These are phyloP conservation scores for Dioszegia hungarica DNA, from an alignment of 768 basidiomycete species.

Conservation along the genomic window DNA sequence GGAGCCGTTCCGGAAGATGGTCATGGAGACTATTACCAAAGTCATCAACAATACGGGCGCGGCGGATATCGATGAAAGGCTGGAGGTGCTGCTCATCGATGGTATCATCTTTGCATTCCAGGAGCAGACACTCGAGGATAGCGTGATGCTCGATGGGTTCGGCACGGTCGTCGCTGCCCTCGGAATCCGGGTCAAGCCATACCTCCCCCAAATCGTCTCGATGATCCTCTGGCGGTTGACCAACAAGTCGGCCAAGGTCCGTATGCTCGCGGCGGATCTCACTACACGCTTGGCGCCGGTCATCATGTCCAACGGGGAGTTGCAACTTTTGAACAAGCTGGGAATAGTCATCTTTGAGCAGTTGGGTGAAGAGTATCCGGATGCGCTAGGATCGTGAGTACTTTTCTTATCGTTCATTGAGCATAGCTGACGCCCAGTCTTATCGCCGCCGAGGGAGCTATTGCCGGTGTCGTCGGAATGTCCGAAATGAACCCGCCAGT, in stretches of 20 bases:
- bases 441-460: conserved; percentile 96
- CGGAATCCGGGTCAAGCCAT: conserved; percentile 90
- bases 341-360: conserved; percentile 97
- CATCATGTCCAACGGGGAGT: conserved; percentile 98
- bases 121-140: conserved; percentile 97
- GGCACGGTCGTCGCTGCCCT: conserved; percentile 96
- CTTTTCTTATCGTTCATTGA: not conserved
- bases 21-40: conserved; percentile 99
- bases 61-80: conserved; percentile 93
- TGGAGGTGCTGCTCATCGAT: conserved; percentile 90
- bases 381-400: conserved; percentile 73
- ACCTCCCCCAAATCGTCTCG: conserved; percentile 96
- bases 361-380: conserved; percentile 97
- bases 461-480: conserved; percentile 99
- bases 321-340: conserved; percentile 88
- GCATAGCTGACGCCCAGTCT: conserved; percentile 58
- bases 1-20: conserved; percentile 78
- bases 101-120: conserved; percentile 99
- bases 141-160: conserved; percentile 98
- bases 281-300: conserved; percentile 93
- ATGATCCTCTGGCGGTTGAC: conserved; percentile 98
- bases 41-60: conserved; percentile 89
- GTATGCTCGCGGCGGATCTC: conserved; percentile 97
- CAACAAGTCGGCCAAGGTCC: conserved; percentile 99
- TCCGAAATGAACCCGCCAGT: conserved; percentile 99